phyloP scores from a whole-genome alignment of 2,329 filamentous ascomycete species.

The Herpotrichia juniperi region DNA sequence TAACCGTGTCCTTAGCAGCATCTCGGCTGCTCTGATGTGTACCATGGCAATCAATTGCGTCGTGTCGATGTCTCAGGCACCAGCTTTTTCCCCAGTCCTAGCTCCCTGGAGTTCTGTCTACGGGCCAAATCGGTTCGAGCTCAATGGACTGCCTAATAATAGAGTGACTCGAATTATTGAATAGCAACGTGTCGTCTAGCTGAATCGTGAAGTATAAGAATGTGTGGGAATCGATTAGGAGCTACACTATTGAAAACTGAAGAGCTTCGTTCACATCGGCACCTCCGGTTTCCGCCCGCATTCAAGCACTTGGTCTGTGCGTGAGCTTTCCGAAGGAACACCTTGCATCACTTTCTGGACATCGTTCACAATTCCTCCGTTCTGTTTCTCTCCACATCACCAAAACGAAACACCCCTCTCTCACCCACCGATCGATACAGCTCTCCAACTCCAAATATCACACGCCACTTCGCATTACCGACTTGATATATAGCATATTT shows the following conservation, averaged over 20 bases:
- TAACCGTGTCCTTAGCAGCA: neutral
- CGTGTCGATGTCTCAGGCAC: slow-evolving; percentile 15
- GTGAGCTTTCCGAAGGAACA: slow-evolving; percentile 31
- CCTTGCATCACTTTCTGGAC: slow-evolving; percentile 34
- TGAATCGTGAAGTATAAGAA: neutral
- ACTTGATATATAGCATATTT: neutral
- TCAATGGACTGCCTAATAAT: neutral
- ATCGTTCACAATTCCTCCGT: neutral
- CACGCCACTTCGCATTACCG: neutral
- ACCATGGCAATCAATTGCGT: slow-evolving; percentile 8
- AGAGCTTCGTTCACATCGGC: neutral
- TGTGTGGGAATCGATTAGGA: neutral
- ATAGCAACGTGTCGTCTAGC: neutral
- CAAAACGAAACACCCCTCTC: neutral
- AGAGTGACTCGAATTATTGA: neutral
- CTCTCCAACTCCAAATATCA: neutral
- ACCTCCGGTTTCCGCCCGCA: neutral
- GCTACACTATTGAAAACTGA: neutral
- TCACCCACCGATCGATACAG: too few species aligned
- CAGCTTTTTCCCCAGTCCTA: slow-evolving; percentile 7
- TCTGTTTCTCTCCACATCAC: neutral
- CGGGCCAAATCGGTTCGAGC: slow-evolving; percentile 10
- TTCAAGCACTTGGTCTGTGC: slow-evolving; percentile 20
- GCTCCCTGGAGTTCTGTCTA: neutral
- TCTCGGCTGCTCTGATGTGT: slow-evolving; percentile 13